Evolutionary conservation across 805 yeast species (phyloP).

Genomic region (Allodekkera sacchari): DNA sequence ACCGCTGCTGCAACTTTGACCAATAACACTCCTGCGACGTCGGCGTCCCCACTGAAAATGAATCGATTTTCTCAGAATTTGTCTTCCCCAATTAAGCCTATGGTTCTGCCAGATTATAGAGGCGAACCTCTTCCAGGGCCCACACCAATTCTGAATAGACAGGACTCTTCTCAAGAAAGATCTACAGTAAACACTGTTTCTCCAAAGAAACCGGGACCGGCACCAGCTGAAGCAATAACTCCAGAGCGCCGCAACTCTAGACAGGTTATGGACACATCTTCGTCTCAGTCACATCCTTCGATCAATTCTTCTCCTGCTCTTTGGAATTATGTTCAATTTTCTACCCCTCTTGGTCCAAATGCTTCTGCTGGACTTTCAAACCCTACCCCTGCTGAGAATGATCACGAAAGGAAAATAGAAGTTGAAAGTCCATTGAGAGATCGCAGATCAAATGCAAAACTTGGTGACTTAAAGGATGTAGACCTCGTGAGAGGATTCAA

Average conservation of each 20-base stretch:
- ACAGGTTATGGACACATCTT: constrained; percentile 19
- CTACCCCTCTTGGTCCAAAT: constrained; percentile 25
- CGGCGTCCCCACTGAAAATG: constrained; percentile 2
- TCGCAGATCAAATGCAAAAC: constrained; percentile 15
- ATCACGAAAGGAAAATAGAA: constrained; percentile 14
- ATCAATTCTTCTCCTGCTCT: constrained; percentile 75
- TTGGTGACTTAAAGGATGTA: constrained; percentile 38
- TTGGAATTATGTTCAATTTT: constrained; percentile 85
- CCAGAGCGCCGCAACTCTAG: constrained; percentile 46
- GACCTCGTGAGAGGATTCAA: constrained; percentile 41
- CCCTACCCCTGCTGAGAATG: constrained; percentile 1
- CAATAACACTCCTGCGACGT: constrained; percentile 4
- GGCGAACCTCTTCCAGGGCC: constrained; percentile 5
- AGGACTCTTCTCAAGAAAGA: constrained; percentile 11
- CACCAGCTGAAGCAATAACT: constrained; percentile 53
- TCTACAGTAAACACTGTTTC: constrained; percentile 6
- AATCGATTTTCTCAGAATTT: constrained; percentile 3
- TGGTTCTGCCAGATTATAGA: constrained; percentile 11
- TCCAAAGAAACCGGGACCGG: constrained; percentile 33
- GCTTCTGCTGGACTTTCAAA: constrained; percentile 2
- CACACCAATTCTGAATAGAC: constrained; percentile 5
- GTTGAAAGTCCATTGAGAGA: constrained; percentile 23
- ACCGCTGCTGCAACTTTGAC: constrained; percentile 20
- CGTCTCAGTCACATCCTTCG: constrained; percentile 32
- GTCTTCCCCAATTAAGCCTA: constrained; percentile 11